Evolutionary conservation across 2,329 filamentous ascomycete genomes (phyloP).

Genomic region (Rugonectria rugulosa): DNA sequence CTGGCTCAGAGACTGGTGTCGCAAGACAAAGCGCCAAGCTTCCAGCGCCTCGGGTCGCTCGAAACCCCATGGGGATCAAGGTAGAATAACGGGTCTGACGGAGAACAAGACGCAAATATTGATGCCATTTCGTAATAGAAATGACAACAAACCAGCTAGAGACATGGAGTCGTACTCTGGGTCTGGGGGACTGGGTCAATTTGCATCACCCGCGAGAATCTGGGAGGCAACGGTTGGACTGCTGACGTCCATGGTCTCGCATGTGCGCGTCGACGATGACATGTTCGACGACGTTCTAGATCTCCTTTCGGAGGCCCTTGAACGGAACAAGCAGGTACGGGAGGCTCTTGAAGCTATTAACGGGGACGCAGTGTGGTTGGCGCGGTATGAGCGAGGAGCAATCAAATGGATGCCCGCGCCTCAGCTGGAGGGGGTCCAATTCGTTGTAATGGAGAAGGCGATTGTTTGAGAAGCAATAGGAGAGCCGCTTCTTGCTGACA

Average conservation of each 20-base stretch:
- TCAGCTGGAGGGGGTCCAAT: slow-evolving; percentile 51
- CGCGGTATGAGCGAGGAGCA: slow-evolving; percentile 57
- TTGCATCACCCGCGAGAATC: slow-evolving; percentile 67
- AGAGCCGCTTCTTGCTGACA: slow-evolving; percentile 9
- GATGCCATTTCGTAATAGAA: slow-evolving; percentile 42
- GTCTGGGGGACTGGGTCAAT: slow-evolving; percentile 58
- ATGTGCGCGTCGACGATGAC: slow-evolving; percentile 71
- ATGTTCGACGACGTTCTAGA: slow-evolving; percentile 76
- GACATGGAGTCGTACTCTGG: slow-evolving; percentile 31
- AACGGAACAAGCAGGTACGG: slow-evolving; percentile 56
- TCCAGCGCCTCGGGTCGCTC: slow-evolving; percentile 28
- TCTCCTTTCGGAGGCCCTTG: slow-evolving; percentile 62
- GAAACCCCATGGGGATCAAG: slow-evolving; percentile 29
- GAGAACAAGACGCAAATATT: slow-evolving; percentile 39
- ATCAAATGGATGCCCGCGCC: slow-evolving; percentile 48
- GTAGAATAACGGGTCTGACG: slow-evolving; percentile 23
- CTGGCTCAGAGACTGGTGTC: slow-evolving; percentile 59
- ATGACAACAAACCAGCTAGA: slow-evolving; percentile 23
- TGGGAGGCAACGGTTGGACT: slow-evolving; percentile 70
- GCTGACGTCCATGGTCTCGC: slow-evolving; percentile 65
- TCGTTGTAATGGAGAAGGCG: slow-evolving; percentile 42
- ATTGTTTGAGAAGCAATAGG: slow-evolving; percentile 10
- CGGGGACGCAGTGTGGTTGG: slow-evolving; percentile 79
- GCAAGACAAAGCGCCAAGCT: slow-evolving; percentile 51
- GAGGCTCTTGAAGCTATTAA: slow-evolving; percentile 70